Evolutionary conservation across 805 yeast species (phyloP).

Genomic region (Kregervanrija delftensis): DNA sequence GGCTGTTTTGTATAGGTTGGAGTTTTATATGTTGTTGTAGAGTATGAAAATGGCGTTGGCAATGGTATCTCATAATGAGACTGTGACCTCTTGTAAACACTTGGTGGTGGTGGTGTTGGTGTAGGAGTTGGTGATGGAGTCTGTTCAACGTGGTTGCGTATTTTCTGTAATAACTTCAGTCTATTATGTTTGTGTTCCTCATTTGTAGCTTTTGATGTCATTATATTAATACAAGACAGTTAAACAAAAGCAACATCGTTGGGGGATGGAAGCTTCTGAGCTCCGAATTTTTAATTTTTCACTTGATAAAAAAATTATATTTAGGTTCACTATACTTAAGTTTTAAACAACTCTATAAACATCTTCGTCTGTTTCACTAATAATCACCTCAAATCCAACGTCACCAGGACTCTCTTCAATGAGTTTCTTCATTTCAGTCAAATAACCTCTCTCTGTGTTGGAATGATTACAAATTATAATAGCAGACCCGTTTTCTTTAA

Average conservation of each 20-base stretch:
- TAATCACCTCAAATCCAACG: conserved; percentile 33
- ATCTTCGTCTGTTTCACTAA: conserved; percentile 57
- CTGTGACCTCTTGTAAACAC: neutral
- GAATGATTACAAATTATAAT: conserved; percentile 84
- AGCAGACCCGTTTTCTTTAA: conserved; percentile 63
- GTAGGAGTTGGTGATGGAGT: neutral
- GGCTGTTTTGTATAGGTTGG: neutral
- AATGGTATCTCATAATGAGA: neutral
- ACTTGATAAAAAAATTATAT: no score
- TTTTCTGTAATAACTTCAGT: neutral
- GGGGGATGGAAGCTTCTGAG: no score
- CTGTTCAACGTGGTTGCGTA: neutral
- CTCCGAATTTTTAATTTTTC: no score
- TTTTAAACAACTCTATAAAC: conserved; percentile 36
- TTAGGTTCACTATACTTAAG: no score
- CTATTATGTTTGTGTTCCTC: neutral
- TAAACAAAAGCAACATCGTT: no score
- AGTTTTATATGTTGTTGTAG: neutral
- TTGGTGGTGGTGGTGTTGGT: neutral
- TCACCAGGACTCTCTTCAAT: conserved; percentile 23
- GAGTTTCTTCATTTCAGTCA: conserved; percentile 44
- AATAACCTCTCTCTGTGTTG: conserved; percentile 86
- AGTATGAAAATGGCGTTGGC: neutral
- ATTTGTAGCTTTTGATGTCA: no score
- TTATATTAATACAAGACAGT: no score